Percentiles rank a stretch among this genome's conserved stretches.
Evolutionary conservation across 2,329 filamentous ascomycete species (phyloP).

Genomic region (Fusarium sp.): DNA sequence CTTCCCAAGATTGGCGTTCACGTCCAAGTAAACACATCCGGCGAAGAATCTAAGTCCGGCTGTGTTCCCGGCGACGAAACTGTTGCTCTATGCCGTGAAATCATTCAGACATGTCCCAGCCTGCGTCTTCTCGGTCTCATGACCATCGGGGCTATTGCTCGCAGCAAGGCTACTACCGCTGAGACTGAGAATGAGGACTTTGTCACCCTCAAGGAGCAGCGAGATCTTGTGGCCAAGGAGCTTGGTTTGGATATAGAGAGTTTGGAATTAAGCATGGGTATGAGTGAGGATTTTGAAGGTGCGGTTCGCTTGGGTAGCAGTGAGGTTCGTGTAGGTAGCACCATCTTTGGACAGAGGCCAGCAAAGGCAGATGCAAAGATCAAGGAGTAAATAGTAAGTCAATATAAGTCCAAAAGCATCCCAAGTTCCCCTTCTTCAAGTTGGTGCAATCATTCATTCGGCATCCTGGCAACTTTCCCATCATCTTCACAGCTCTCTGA

Average conservation of each 20-base stretch:
- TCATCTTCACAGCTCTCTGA: background rate
- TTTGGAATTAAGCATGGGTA: slow-evolving; percentile 97
- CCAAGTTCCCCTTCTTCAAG: background rate
- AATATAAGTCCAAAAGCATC: slow-evolving; percentile 2
- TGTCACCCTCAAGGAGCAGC: slow-evolving; percentile 72
- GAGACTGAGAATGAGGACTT: slow-evolving; percentile 96
- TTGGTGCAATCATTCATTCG: background rate
- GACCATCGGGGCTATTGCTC: slow-evolving; percentile 96
- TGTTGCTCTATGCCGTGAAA: slow-evolving; percentile 74
- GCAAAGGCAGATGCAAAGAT: slow-evolving; percentile 83
- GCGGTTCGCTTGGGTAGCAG: slow-evolving; percentile 85
- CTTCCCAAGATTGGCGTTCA: slow-evolving; percentile 74
- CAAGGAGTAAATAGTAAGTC: slow-evolving; percentile 53
- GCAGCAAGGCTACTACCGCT: slow-evolving; percentile 77
- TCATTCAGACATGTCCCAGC: slow-evolving; percentile 77
- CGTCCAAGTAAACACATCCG: slow-evolving; percentile 96
- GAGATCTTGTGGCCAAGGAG: slow-evolving; percentile 75
- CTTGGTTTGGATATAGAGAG: slow-evolving; percentile 58
- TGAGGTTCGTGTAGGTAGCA: slow-evolving; percentile 93
- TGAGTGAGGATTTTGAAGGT: slow-evolving; percentile 96
- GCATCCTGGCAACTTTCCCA: background rate
- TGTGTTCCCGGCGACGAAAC: slow-evolving; percentile 75
- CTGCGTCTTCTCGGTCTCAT: slow-evolving; percentile 86
- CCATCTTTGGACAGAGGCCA: slow-evolving; percentile 89
- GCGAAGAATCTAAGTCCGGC: slow-evolving; percentile 87